Evolutionary conservation across 441 rosid species (phyloP).

Genomic region (Eruca vesicaria): DNA sequence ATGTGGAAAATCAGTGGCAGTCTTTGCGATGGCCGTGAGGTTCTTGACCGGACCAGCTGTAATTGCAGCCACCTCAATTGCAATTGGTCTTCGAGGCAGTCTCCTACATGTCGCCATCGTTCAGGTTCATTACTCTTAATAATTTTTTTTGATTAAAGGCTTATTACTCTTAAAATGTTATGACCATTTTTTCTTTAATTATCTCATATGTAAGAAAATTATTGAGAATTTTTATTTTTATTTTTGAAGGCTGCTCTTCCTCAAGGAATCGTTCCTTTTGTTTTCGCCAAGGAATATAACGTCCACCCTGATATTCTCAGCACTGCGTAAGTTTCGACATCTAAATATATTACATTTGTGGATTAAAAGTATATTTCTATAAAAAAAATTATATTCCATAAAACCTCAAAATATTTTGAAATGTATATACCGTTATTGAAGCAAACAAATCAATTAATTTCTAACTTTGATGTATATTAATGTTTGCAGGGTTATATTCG

Average conservation of each 20-base stretch:
- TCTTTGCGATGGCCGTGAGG: constrained; percentile 89
- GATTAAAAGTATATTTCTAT: background rate
- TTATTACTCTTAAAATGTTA: background rate
- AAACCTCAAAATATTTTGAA: background rate
- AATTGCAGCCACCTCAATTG: constrained; percentile 87
- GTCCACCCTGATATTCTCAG: constrained; percentile 91
- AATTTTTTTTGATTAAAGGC: background rate
- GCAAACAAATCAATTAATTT: no score
- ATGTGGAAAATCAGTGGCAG: constrained; percentile 85
- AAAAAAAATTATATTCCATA: background rate
- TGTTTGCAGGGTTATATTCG: constrained; percentile 72
- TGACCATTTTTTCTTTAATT: background rate
- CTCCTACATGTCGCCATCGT: constrained; percentile 84
- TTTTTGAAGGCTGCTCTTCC: constrained; percentile 83
- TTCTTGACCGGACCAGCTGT: constrained; percentile 93
- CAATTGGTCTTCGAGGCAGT: constrained; percentile 77
- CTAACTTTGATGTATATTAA: background rate
- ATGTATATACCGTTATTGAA: background rate
- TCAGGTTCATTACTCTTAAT: constrained; percentile 44
- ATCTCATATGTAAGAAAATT: background rate
- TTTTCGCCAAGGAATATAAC: constrained; percentile 84
- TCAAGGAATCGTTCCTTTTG: constrained; percentile 89
- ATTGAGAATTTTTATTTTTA: background rate
- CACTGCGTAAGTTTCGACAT: constrained; percentile 67
- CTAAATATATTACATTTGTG: background rate